phyloP scores from a whole-genome alignment of 2,329 filamentous ascomycete species.

The Aquanectria penicillioides region DNA sequence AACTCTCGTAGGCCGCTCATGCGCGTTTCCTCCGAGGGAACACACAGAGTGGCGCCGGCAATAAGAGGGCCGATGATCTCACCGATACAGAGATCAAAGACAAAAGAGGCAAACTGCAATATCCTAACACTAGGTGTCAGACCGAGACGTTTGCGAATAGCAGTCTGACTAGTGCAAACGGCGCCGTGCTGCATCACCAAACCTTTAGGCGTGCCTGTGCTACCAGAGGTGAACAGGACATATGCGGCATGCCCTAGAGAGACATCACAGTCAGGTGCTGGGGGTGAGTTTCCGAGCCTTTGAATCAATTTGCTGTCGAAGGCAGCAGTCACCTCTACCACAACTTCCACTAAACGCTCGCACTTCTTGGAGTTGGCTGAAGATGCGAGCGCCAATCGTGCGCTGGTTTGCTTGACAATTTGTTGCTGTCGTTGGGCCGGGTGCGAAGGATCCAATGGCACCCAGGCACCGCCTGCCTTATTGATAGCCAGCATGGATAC shows the following conservation, averaged over 20 bases:
- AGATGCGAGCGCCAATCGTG: neutral
- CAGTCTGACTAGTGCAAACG: conserved; percentile 19
- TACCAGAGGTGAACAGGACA: conserved; percentile 38
- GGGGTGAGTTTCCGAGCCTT: neutral
- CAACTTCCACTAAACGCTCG: neutral
- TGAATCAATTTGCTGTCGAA: neutral
- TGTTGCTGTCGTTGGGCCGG: neutral
- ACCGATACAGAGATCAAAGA: conserved; percentile 10
- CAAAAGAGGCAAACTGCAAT: conserved; percentile 21
- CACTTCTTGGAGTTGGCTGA: neutral
- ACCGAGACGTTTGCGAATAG: conserved; percentile 4
- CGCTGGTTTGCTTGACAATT: neutral
- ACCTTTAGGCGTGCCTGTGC: conserved; percentile 39
- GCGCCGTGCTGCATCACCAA: conserved; percentile 31
- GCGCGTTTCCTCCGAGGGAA: conserved; percentile 10
- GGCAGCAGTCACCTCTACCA: neutral
- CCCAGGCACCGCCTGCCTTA: conserved; percentile 2
- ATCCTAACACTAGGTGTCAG: conserved; percentile 9
- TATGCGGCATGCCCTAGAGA: conserved; percentile 10
- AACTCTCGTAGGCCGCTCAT: conserved; percentile 6
- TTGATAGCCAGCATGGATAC: conserved; percentile 15
- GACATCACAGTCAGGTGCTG: neutral
- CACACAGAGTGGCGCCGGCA: conserved; percentile 19
- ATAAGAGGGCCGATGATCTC: conserved; percentile 18
- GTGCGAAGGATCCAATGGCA: conserved; percentile 3